Percentiles rank a stretch among this genome's conserved stretches.
Conservation (phyloP, 768 basidiomycete genomes). For the Rhizopogon vinicolor region DNA sequence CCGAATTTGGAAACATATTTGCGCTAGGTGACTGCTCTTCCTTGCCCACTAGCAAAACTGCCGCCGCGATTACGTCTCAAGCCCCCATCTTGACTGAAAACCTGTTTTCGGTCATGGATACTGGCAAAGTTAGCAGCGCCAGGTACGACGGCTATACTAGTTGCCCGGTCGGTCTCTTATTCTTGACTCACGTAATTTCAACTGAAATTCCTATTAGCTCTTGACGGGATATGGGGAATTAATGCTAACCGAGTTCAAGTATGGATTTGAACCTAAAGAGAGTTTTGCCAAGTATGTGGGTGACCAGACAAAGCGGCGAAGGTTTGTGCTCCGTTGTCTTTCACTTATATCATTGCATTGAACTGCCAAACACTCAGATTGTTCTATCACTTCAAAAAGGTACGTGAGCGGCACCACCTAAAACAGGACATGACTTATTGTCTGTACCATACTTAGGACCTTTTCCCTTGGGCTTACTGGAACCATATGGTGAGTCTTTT, state of each 20-base stretch:
- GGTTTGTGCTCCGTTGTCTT: slow-evolving; percentile 37
- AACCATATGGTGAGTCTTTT: slow-evolving; percentile 52
- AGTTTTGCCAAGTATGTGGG: slow-evolving; percentile 64
- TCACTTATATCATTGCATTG: slow-evolving; percentile 1
- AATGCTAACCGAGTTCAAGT: slow-evolving; percentile 93
- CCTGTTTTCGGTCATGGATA: slow-evolving; percentile 68
- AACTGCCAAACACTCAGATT: slow-evolving; percentile 33
- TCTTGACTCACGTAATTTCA: slow-evolving; percentile 4
- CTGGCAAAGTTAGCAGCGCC: slow-evolving; percentile 64
- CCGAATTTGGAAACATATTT: slow-evolving; percentile 78
- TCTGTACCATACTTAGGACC: slow-evolving; percentile 16
- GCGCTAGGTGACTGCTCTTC: slow-evolving; percentile 90
- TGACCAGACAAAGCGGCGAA: slow-evolving; percentile 72
- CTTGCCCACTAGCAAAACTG: slow-evolving; percentile 93
- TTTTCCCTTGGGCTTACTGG: slow-evolving; percentile 62
- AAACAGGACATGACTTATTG: not conserved
- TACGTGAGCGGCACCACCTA: slow-evolving; percentile 14
- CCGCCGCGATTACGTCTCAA: slow-evolving; percentile 89
- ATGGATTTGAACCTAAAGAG: slow-evolving; percentile 85
- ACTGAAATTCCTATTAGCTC: slow-evolving; percentile 37
- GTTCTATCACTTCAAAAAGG: slow-evolving; percentile 90
- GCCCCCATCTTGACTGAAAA: slow-evolving; percentile 91
- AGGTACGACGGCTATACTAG: slow-evolving; percentile 87
- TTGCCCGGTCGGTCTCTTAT: slow-evolving; percentile 60
- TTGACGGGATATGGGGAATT: slow-evolving; percentile 78